Evolutionary conservation across 768 basidiomycete genomes (phyloP), one percentile per base, ranked within the genome.

Genomic region (Suillus subalutaceus): DNA sequence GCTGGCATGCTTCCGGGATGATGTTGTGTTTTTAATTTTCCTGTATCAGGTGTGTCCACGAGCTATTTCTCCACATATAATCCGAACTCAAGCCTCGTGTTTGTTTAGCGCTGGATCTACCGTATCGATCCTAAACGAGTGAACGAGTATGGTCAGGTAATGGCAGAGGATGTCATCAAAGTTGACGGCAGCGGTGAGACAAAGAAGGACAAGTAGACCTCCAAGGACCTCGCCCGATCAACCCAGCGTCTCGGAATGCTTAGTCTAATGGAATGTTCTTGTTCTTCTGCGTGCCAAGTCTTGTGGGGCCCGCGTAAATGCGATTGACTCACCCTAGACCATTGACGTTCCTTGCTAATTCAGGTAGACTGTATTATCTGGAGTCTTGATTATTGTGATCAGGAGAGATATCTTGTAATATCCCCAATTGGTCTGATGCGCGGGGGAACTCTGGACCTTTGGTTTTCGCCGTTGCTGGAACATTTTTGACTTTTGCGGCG

Each of bases 131-230:
- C 90, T 71, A 93, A 92, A 71, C 91, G 97, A 71, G 86, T 94
- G 71, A 99, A 99, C 79, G 97, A 99, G 82, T 98, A 94, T 76
- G 96, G 96, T 53, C 93, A 97, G 79, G 91, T 94, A 69, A 77
- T 91, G 79, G 79, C 74, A 41, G 78, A 79, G 55, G 88, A 86
- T 73, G 79, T 72, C 63, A 76, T 75, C 65, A 78, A 66, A 43
- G 80, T 74, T 66, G 80, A 82, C 76, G 74, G 70, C 77, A 75
- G 72, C 40, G 73, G 67, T 12, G 85, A 88, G 75, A 82, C 82
- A 67, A 89, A 86, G 83, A 89, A 89, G 80, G 81, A 84, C 69
- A 79, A 81, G 79, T 86, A 78, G 63, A 61, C 16, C 35, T 32
- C 32, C n/a, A 15, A 13, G 35, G n/a, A 38, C 35, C n/a, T 16